Conservation (phyloP, 2,329 filamentous ascomycete genomes). For the Anthostomella pinea region DNA sequence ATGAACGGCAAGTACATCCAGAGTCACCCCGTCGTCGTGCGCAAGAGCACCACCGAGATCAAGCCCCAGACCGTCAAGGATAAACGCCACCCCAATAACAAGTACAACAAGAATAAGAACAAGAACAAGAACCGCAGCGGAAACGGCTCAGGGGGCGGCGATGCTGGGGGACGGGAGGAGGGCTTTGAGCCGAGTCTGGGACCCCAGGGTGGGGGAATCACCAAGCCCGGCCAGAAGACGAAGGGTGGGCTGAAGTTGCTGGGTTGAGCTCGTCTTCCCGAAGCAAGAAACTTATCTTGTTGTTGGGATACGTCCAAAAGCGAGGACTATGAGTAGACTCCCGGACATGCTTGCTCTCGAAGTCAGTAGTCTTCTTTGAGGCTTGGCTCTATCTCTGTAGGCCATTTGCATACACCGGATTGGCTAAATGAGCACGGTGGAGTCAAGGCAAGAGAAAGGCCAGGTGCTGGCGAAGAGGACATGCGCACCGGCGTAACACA, state of each 20-base stretch:
- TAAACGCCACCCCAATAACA: slow-evolving; percentile 30
- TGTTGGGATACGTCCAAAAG: no score
- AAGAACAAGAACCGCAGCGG: slow-evolving; percentile 35
- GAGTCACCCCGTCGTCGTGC: slow-evolving; percentile 85
- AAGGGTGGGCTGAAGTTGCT: slow-evolving; percentile 62
- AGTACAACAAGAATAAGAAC: slow-evolving; percentile 32
- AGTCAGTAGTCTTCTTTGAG: no score
- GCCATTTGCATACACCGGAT: no score
- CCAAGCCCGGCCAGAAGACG: slow-evolving; percentile 64
- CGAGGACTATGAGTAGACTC: no score
- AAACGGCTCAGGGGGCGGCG: slow-evolving; percentile 30
- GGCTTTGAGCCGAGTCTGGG: slow-evolving; percentile 51
- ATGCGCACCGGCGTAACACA: no score
- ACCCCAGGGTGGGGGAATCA: slow-evolving; percentile 49
- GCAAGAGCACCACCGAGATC: slow-evolving; percentile 89
- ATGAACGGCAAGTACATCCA: slow-evolving; percentile 99
- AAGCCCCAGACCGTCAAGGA: slow-evolving; percentile 70
- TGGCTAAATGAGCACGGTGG: no score
- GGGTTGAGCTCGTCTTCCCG: no score
- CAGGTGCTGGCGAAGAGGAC: no score
- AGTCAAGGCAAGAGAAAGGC: no score
- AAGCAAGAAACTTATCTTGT: no score
- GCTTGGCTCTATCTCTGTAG: no score
- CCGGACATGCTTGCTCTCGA: no score
- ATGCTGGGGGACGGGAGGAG: slow-evolving; percentile 24